A percentile compares a stretch with the other conserved stretches of the same genome.
phyloP scores from a whole-genome alignment of 2,329 filamentous ascomycete species.

The Fusarium pseudocircinatum region DNA sequence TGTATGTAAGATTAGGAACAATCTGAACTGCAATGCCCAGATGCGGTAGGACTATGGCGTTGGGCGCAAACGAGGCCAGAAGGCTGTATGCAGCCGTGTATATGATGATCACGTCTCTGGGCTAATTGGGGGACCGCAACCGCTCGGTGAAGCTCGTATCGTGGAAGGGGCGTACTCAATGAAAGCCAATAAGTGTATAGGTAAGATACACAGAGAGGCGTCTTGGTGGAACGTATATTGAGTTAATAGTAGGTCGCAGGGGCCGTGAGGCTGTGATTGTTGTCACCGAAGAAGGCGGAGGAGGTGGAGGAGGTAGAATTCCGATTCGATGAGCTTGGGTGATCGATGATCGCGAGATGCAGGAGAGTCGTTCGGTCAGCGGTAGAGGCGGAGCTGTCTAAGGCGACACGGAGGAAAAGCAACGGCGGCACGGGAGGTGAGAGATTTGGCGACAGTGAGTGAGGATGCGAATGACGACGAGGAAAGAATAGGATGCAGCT shows the following conservation, averaged over 20 bases:
- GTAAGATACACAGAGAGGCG: slow-evolving; percentile 41
- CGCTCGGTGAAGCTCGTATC: slow-evolving; percentile 48
- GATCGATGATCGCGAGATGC: slow-evolving; percentile 29
- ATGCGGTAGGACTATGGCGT: slow-evolving; percentile 36
- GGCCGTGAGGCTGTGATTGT: slow-evolving; percentile 33
- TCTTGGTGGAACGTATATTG: slow-evolving; percentile 35
- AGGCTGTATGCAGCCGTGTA: slow-evolving; percentile 38
- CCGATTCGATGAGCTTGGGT: slow-evolving; percentile 28
- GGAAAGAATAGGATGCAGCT: slow-evolving; percentile 40
- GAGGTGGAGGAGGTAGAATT: slow-evolving; percentile 22
- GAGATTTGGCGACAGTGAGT: background rate
- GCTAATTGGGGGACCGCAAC: slow-evolving; percentile 34
- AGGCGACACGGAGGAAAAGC: slow-evolving; percentile 2
- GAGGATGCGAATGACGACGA: slow-evolving; percentile 21
- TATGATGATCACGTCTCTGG: slow-evolving; percentile 39
- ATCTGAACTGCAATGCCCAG: slow-evolving; percentile 20
- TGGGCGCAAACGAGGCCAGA: slow-evolving; percentile 35
- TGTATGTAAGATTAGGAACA: slow-evolving; percentile 29
- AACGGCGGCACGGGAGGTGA: slow-evolving; percentile 15
- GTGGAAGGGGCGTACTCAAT: slow-evolving; percentile 30
- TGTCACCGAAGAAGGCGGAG: slow-evolving; percentile 27
- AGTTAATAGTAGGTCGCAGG: slow-evolving; percentile 37
- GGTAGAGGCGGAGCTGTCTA: slow-evolving; percentile 8
- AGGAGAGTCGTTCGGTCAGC: slow-evolving; percentile 3
- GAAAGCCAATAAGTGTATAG: slow-evolving; percentile 39